These are phyloP conservation scores for Ophiostoma angusticollis DNA, from an alignment of 2,329 filamentous ascomycete species.

Conservation along the genomic window DNA sequence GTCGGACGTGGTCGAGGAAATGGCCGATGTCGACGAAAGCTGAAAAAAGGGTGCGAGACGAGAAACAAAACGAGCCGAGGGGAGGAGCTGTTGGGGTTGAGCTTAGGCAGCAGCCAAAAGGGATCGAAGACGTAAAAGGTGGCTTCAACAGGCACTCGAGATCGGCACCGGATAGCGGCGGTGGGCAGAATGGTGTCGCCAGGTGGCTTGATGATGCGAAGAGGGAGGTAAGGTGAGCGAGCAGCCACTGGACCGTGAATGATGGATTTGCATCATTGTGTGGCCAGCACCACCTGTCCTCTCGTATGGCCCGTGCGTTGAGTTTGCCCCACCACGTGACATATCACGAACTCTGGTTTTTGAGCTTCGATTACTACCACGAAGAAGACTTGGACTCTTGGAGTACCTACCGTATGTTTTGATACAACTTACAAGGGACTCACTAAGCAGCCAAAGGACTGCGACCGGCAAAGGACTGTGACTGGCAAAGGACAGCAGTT, in stretches of 20 bases:
- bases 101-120: slow-evolving; percentile 2
- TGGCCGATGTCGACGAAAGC: neutral
- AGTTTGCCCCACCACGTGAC: neutral
- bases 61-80: neutral
- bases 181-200: slow-evolving; percentile 3
- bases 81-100: neutral
- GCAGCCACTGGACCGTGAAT: neutral
- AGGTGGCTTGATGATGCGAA: neutral
- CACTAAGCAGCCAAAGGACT: no score
- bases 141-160: neutral
- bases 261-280: slow-evolving; percentile 11
- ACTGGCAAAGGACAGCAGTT: no score
- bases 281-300: slow-evolving; percentile 12
- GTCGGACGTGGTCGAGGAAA: neutral
- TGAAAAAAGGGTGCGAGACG: neutral
- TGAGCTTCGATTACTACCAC: no score
- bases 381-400: no score
- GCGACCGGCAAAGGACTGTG: no score
- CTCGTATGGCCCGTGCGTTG: slow-evolving; percentile 9
- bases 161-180: slow-evolving; percentile 1
- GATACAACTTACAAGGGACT: no score
- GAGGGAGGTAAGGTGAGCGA: neutral
- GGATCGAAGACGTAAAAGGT: neutral
- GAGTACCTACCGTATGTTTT: no score
- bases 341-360: no score